Evolutionary conservation across 116 monocot species (phyloP).

Genomic region (Zostera marina): DNA sequence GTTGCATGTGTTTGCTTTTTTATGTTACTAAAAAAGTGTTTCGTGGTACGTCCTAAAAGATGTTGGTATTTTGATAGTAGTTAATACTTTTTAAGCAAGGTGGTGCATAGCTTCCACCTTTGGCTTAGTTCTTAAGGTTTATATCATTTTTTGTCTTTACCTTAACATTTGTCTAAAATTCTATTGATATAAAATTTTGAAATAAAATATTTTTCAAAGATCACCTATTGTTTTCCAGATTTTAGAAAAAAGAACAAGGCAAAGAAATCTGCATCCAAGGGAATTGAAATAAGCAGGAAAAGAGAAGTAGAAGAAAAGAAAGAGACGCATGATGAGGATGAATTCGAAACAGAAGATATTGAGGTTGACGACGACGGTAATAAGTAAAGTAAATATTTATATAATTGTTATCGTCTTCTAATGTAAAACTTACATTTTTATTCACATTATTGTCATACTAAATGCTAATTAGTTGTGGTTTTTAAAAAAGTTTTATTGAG

Average conservation of each 20-base stretch:
- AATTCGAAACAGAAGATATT: background rate
- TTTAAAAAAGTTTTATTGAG: too few relatives aligned
- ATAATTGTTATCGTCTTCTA: too few relatives aligned
- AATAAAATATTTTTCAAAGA: background rate
- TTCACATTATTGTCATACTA: too few relatives aligned
- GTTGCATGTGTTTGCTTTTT: too few relatives aligned
- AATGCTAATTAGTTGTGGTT: too few relatives aligned
- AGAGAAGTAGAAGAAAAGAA: constrained; percentile 5
- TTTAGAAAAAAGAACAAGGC: constrained; percentile 6
- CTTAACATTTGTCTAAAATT: background rate
- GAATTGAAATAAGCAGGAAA: constrained; percentile 9
- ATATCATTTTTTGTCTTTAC: background rate
- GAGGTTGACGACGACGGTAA: background rate
- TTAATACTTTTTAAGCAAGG: background rate
- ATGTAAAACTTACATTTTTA: too few relatives aligned
- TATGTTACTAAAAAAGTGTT: too few relatives aligned
- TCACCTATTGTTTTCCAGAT: background rate
- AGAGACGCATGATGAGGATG: background rate
- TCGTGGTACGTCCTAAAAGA: too few relatives aligned
- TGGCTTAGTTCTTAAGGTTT: background rate
- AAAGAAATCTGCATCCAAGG: constrained; percentile 5
- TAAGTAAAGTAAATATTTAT: background rate
- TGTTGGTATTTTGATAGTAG: too few relatives aligned
- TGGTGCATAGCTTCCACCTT: background rate
- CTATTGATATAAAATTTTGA: background rate